Percentiles rank a stretch among this genome's conserved stretches.
phyloP scores from a whole-genome alignment of 371 early-diverging fungal species.

The Parasitella parasitica region DNA sequence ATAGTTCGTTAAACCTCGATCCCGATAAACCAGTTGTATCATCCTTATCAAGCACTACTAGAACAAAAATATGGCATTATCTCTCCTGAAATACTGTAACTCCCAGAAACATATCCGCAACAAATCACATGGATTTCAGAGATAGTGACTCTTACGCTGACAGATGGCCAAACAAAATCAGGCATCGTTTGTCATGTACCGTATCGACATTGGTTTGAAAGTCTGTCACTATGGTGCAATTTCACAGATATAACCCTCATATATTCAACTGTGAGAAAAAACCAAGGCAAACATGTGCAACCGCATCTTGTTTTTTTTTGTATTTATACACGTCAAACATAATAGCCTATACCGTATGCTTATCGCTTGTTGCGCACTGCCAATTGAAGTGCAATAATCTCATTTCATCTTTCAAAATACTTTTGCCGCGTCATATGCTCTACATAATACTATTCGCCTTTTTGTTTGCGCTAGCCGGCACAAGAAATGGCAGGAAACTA shows the following conservation, averaged over 20 bases:
- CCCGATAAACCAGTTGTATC: slow-evolving; percentile 7
- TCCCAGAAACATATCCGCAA: too few relatives aligned
- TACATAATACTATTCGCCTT: background rate
- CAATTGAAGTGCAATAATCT: too few relatives aligned
- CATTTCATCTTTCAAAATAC: too few relatives aligned
- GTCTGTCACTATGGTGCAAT: background rate
- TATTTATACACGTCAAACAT: background rate
- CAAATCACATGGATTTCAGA: too few relatives aligned
- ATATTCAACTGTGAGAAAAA: background rate
- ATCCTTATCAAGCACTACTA: slow-evolving; percentile 7
- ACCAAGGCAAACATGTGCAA: background rate
- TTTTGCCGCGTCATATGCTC: background rate
- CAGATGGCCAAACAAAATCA: too few relatives aligned
- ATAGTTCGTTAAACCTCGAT: background rate
- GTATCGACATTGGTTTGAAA: background rate
- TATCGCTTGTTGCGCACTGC: too few relatives aligned
- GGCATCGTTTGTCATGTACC: too few relatives aligned
- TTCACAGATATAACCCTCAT: background rate
- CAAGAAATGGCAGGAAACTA: slow-evolving; percentile 13
- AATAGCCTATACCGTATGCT: too few relatives aligned
- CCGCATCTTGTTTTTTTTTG: too few relatives aligned
- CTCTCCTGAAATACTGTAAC: too few relatives aligned
- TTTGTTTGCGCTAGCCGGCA: slow-evolving; percentile 4
- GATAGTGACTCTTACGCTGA: too few relatives aligned
- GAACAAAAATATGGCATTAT: too few relatives aligned